phyloP scores from a whole-genome alignment of 306 rosid genomes.

The Crataegus laevigata region DNA sequence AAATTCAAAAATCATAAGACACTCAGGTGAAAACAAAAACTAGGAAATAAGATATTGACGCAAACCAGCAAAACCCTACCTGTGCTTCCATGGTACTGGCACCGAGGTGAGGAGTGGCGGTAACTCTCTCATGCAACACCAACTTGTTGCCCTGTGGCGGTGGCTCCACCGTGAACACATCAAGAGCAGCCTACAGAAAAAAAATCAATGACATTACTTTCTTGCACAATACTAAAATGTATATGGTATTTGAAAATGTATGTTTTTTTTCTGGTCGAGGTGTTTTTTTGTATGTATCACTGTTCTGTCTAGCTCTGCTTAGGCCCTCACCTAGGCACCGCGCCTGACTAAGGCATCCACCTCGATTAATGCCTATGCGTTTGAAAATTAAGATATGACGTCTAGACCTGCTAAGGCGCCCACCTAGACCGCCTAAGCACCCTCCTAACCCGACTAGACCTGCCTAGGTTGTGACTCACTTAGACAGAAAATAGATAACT shows the following conservation, averaged over 20 bases:
- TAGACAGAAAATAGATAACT: too few species aligned
- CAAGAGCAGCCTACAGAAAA: constrained; percentile 76
- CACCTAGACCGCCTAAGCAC: too few species aligned
- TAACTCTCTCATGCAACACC: constrained; percentile 75
- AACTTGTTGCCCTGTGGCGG: constrained; percentile 66
- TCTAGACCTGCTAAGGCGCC: too few species aligned
- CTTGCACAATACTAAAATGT: neutral
- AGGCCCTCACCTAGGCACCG: too few species aligned
- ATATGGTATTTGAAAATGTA: neutral
- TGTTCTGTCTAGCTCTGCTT: too few species aligned
- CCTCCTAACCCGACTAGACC: too few species aligned
- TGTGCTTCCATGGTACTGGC: constrained; percentile 99
- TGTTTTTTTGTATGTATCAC: too few species aligned
- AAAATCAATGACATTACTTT: neutral
- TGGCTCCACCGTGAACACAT: constrained; percentile 88
- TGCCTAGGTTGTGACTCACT: too few species aligned
- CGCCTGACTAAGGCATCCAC: too few species aligned
- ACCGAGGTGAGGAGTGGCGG: constrained; percentile 96
- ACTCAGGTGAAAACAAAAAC: neutral
- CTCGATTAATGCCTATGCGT: too few species aligned
- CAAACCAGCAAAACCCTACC: constrained; percentile 32
- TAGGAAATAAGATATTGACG: neutral
- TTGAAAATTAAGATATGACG: too few species aligned
- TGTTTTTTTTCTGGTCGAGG: too few species aligned
- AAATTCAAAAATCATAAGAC: constrained; percentile 11